Base-by-base conservation (phyloP, 192 early-diverging fungal species). In the Cetraspora pellucida region DNA sequence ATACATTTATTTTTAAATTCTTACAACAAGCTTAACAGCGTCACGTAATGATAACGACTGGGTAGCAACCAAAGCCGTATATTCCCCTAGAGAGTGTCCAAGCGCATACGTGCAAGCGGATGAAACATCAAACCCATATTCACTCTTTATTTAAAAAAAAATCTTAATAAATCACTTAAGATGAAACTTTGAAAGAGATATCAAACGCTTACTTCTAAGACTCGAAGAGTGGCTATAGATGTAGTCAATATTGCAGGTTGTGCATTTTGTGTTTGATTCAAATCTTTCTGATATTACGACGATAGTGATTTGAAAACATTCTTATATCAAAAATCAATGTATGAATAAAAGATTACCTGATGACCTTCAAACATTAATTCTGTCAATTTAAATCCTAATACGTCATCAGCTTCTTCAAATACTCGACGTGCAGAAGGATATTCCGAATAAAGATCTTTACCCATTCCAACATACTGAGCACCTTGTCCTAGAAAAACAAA, bases 71-170 rank as follows among this genome's bases (percentile, higher is more conserved):
- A 94, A 83, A 6, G 92, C 91, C 21, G 89, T 86, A 74, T 97
- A 99, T 82, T 99, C 97, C 23, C 97, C 97, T 7, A 99, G 85
- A 27, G 94, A 95, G 76, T 99, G 97, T 8, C 97, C 97, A 59
- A 97, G 84, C 0, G 92, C 91, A 85, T 90, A 92, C 6, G 91
- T 90, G 79, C 91, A 95, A 21, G 87, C 81, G 3, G 90, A 89
- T 8, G 82, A 79, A 21, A 93, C 82, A 74, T 92, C 89, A 79
- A 95, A 93, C n/a, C 92, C 94, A 64, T 86, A 89, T 30, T 95
- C 96, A 0, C 82, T 84, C 84, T 87, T 25, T 17, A 23, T 64
- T 43, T 31, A 65, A 65, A 10, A 19, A 61, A 23, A 64, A 19
- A 64, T 30, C 14, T 61, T 17, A 30, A 30, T 13, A 37, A 17